Conservation (phyloP, 2,329 filamentous ascomycete genomes). For the Apiospora marii region DNA sequence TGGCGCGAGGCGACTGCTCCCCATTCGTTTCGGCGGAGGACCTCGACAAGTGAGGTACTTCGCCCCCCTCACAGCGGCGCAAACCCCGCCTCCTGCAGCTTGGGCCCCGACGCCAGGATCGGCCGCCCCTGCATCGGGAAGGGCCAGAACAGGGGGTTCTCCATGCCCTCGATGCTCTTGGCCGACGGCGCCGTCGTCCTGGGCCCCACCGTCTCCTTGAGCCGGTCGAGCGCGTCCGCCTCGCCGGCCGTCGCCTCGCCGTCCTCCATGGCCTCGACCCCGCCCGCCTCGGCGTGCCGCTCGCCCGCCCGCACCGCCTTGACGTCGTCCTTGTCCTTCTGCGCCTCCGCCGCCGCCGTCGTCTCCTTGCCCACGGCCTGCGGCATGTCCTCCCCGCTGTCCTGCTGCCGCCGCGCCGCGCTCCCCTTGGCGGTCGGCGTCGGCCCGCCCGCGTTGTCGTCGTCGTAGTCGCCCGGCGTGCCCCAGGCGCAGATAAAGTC, state of each 20-base stretch:
- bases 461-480: not conserved
- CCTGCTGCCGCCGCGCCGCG: not conserved
- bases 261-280: conserved; percentile 36
- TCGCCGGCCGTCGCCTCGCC: not conserved
- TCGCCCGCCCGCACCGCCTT: not conserved
- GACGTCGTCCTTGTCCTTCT: not conserved
- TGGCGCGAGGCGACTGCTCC: no score
- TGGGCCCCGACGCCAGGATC: conserved; percentile 56
- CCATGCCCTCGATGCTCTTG: conserved; percentile 46
- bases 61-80: conserved; percentile 40
- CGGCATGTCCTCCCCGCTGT: not conserved
- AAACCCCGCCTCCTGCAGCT: conserved; percentile 62
- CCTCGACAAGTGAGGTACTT: not conserved
- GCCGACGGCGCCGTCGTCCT: not conserved
- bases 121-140: conserved; percentile 67
- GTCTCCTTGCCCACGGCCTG: not conserved
- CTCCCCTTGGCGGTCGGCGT: not conserved
- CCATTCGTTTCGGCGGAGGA: no score
- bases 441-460: not conserved
- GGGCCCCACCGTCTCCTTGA: conserved; percentile 29
- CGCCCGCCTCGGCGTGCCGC: not conserved
- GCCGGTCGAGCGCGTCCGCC: conserved; percentile 7
- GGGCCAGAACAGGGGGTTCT: conserved; percentile 67
- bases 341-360: no score
- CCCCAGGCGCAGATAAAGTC: conserved; percentile 61